Evolutionary conservation across 129 eudicot genomes (phyloP).

Genomic region (Cynara cardunculus): DNA sequence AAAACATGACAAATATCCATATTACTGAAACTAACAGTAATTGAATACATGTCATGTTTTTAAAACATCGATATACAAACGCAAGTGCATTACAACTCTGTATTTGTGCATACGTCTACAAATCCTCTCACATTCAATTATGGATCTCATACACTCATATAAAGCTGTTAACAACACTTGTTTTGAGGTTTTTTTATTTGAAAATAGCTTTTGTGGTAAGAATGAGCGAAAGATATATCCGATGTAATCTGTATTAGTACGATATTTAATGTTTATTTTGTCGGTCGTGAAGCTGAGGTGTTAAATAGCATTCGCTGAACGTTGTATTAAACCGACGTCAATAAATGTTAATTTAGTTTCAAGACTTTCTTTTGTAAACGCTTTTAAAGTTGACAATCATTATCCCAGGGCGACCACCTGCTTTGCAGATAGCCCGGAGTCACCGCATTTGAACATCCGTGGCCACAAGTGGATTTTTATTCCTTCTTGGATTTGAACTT

Average conservation of each 20-base stretch:
- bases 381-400: not conserved
- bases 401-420: too few species aligned
- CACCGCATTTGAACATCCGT: too few species aligned
- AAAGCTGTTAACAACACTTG: not conserved
- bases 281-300: constrained; percentile 23
- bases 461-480: too few species aligned
- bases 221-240: not conserved
- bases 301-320: constrained; percentile 27
- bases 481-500: not conserved
- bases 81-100: not conserved
- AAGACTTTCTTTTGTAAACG: not conserved
- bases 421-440: too few species aligned
- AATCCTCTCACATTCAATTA: not conserved
- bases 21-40: not conserved
- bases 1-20: not conserved
- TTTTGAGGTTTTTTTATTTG: not conserved
- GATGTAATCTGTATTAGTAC: not conserved
- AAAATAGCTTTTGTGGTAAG: not conserved
- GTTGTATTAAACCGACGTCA: not conserved
- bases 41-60: not conserved
- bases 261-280: not conserved
- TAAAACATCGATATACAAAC: not conserved
- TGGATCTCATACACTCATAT: not conserved
- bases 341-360: not conserved
- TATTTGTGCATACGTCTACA: not conserved